Base-by-base conservation (phyloP, 2,329 filamentous ascomycete genomes). In the Nemania diffusa region DNA sequence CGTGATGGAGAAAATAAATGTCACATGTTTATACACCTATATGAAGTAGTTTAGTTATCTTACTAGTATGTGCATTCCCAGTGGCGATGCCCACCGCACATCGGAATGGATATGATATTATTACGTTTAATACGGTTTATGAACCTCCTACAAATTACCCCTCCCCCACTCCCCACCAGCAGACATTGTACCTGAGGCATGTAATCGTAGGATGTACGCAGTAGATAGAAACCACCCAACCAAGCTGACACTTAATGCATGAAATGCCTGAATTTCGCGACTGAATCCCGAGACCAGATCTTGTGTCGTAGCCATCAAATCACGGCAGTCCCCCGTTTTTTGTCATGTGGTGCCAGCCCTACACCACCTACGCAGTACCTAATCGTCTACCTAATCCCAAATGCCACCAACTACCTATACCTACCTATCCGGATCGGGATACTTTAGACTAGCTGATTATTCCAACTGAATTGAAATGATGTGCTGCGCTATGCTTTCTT, bases 281-380 rank as follows among this genome's bases (percentile, higher is more conserved):
- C 51, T 62, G 60, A 62, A 65, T 68, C 71, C 46, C 69, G 46
- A 60, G 68, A 67, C 50, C 65, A 65, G 60, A 69, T 64, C 66
- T 68, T 67, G 69, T 73, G 69, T 55, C 64, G 69, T 20, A 27
- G 22, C 40, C 40, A 44, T 20, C 40, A 44, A 44, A 22, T 44
- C 40, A 20, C 66, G 51, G 53, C 48, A 57, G 15, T 15, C 37
- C 22, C 24, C 32, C 46, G 1, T 9, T 27, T 22, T 17, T 51
- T 51, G 22, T 58, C 40, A 57, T 57, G 55, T 57, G 55, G 15
- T 32, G 48, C 48, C 46, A 27, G 46, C 29, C 29, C 17, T 42
- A 56, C 22, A 27, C 24, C 22, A 42, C 22, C 5, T 29, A n/a
- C 20, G 7, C 4, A n/a, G n/a, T n/a, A n/a, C n/a, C n/a, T n/a